A percentile compares a stretch with the other conserved stretches of the same genome.
These are phyloP conservation scores for Uronychia binucleata DNA, from an alignment of 73 alveolate species.

Conservation along the genomic window DNA sequence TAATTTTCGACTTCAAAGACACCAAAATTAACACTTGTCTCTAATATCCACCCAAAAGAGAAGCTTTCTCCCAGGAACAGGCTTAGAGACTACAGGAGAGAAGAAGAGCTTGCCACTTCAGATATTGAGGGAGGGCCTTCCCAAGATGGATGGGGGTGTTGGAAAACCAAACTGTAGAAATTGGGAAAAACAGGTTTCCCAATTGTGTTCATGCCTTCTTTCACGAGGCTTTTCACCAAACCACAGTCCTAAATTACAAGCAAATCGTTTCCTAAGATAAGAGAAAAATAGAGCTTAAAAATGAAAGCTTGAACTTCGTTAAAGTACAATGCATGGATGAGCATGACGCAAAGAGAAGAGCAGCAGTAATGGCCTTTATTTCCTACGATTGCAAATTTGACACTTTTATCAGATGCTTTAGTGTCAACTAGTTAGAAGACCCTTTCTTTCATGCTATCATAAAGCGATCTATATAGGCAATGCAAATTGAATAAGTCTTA, in stretches of 20 bases:
- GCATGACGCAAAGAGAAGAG: constrained; percentile 24
- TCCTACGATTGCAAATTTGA: constrained; percentile 11
- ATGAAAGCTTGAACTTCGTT: constrained; percentile 7
- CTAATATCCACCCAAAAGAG: background rate
- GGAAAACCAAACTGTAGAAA: background rate
- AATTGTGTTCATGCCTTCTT: background rate
- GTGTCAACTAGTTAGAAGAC: constrained; percentile 11
- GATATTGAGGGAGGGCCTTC: background rate
- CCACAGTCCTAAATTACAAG: background rate
- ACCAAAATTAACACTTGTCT: background rate
- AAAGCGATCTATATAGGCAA: no score
- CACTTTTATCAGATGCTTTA: constrained; percentile 5
- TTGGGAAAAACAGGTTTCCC: background rate
- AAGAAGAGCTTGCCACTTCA: background rate
- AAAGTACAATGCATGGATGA: constrained; percentile 6
- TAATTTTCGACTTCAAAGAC: background rate
- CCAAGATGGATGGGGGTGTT: background rate
- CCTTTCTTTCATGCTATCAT: constrained; percentile 26
- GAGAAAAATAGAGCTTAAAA: background rate
- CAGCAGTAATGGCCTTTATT: constrained; percentile 7
- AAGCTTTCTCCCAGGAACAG: background rate
- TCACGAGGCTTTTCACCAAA: background rate
- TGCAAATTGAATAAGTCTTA: no score
- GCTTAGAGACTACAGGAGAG: background rate
- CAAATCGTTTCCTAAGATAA: background rate